These are phyloP conservation scores for Sedum album DNA, from an alignment of 164 flowering plant genomes.

Conservation along the genomic window DNA sequence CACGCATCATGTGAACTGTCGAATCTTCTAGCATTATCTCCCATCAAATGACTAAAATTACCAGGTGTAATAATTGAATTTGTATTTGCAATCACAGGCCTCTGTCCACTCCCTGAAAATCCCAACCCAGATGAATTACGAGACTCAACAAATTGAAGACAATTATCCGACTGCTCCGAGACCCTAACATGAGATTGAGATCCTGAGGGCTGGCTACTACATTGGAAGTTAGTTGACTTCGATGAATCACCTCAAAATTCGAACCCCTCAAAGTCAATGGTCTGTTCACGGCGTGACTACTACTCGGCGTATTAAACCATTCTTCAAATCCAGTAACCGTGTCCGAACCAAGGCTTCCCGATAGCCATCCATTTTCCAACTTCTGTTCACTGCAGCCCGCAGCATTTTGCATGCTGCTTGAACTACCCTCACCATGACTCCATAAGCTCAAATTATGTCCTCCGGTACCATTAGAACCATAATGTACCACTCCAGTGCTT, in stretches of 20 bases:
- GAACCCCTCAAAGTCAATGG: slow-evolving; percentile 1
- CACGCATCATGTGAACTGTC: slow-evolving; percentile 48
- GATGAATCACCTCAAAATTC: background rate
- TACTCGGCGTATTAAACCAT: slow-evolving; percentile 16
- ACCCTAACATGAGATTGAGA: slow-evolving; percentile 25
- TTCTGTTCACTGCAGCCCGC: slow-evolving; percentile 30
- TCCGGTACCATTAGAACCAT: slow-evolving; percentile 23
- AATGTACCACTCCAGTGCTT: slow-evolving; percentile 14
- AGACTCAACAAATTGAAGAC: slow-evolving; percentile 24
- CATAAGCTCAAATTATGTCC: slow-evolving; percentile 23
- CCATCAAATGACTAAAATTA: slow-evolving; percentile 29
- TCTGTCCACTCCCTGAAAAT: slow-evolving; percentile 22
- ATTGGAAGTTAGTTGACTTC: slow-evolving; percentile 23
- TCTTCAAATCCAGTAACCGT: slow-evolving; percentile 32
- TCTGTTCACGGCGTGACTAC: background rate
- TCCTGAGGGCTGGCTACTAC: slow-evolving; percentile 21
- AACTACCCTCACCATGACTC: slow-evolving; percentile 38
- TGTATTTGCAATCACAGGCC: slow-evolving; percentile 26
- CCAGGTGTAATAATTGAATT: slow-evolving; percentile 29
- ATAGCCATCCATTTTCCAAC: slow-evolving; percentile 42
- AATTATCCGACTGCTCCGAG: slow-evolving; percentile 22
- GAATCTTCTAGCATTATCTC: slow-evolving; percentile 42
- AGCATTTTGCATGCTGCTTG: slow-evolving; percentile 24
- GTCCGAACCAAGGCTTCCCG: slow-evolving; percentile 24
- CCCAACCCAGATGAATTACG: slow-evolving; percentile 25